Evolutionary conservation across 129 eudicot species (phyloP).

Genomic region (Glebionis coronaria): DNA sequence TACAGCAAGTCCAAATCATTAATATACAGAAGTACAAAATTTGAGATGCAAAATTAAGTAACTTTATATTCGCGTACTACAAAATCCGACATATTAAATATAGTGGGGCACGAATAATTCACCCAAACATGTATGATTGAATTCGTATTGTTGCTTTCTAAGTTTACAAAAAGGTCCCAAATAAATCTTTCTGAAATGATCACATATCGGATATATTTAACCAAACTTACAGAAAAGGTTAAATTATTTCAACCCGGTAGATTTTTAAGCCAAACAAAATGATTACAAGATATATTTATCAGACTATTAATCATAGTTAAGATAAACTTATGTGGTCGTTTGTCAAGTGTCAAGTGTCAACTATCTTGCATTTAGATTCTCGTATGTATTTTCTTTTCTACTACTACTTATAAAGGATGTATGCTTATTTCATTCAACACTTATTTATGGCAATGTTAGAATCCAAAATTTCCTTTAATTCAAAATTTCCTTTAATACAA

Average conservation of each 20-base stretch:
- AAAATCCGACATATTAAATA: slow-evolving; percentile 9
- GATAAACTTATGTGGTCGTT: no score
- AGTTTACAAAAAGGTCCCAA: background rate
- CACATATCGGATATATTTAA: background rate
- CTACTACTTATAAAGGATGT: no score
- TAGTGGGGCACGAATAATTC: slow-evolving; percentile 12
- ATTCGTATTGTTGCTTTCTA: slow-evolving; percentile 17
- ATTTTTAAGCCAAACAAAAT: background rate
- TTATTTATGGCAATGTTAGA: no score
- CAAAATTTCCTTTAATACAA: no score
- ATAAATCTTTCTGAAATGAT: background rate
- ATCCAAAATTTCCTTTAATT: no score
- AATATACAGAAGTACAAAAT: background rate
- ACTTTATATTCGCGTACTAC: background rate
- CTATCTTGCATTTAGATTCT: no score
- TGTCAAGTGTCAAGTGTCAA: no score
- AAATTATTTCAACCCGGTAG: background rate
- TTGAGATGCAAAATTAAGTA: background rate
- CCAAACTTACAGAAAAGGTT: background rate
- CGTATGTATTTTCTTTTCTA: no score
- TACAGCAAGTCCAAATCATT: no score
- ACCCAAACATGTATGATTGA: background rate
- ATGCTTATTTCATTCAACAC: no score
- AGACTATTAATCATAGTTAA: background rate
- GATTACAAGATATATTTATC: background rate